Base-by-base conservation (phyloP, 2,329 filamentous ascomycete genomes). In the Colletotrichum cordylinicola region DNA sequence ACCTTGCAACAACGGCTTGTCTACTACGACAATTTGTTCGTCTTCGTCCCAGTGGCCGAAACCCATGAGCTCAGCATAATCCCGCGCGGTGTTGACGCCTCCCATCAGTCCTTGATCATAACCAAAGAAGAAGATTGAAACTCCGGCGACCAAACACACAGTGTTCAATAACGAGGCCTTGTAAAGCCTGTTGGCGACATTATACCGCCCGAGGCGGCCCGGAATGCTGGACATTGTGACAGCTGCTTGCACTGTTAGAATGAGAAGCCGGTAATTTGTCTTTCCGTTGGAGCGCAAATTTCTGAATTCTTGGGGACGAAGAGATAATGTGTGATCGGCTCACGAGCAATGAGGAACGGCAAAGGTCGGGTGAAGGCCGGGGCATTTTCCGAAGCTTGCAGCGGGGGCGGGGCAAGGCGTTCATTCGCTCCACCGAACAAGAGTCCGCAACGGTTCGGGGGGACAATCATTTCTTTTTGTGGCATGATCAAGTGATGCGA, bases 121-220 rank as follows among this genome's bases (percentile, higher is more conserved):
- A 52, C 88, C 92, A 79, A 93, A 93, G 86, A 94, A 93, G 82
- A 94, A 92, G 77, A 93, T 94, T 16, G 91, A 93, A 16, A 94
- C 82, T 2, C 87, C 92, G 2, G 92, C 92, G 16, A 94, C 85
- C 64, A 87, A 88, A 81, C 93, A 93, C 82, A 94, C 90, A 48
- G 89, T 89, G 72, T 92, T 87, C 71, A 93, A 88, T 75, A 93
- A 86, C 56, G 83, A 82, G 21, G 85, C 82, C 84, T 92, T 92
- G 84, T 92, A 85, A 7, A 90, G 82, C 77, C 85, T 86, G 81
- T 91, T 87, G 71, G 89, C 88, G 13, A 91, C 85, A 21, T 70
- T 74, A 48, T 74, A 70, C 27, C 43, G 70, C n/a, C 43, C 71
- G 16, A 70, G 58, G 8, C 24, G 31, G 58, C 66, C 27, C n/a